Percentiles rank a stretch among this genome's conserved stretches.
phyloP scores from a whole-genome alignment of 768 basidiomycete species.

The Hortiboletus flavorubellus region DNA sequence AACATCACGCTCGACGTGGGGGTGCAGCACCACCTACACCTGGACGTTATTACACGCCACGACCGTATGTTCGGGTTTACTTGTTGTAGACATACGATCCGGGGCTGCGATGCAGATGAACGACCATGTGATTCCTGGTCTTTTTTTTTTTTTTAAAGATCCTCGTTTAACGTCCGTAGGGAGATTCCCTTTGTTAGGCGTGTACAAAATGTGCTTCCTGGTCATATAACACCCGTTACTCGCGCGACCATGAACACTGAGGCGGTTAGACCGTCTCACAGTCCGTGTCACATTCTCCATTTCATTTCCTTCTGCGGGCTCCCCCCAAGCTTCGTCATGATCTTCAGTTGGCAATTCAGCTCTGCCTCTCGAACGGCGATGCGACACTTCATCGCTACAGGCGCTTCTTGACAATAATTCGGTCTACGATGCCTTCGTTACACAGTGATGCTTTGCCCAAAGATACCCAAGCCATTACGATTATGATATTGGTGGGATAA shows the following conservation, averaged over 20 bases:
- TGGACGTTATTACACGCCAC: slow-evolving; percentile 84
- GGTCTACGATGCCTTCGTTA: slow-evolving; percentile 57
- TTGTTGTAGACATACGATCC: background rate
- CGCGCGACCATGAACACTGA: slow-evolving; percentile 59
- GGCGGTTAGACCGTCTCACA: background rate
- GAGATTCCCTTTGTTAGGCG: too few species aligned
- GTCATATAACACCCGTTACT: slow-evolving; percentile 87
- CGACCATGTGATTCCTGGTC: slow-evolving; percentile 91
- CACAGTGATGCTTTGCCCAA: slow-evolving; percentile 68
- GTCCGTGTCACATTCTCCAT: background rate
- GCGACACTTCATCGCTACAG: background rate
- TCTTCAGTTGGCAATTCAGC: background rate
- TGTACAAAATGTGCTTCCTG: slow-evolving; percentile 92
- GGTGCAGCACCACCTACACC: slow-evolving; percentile 94
- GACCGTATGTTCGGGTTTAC: slow-evolving; percentile 44
- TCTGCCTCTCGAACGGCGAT: slow-evolving; percentile 6
- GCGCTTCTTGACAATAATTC: slow-evolving; percentile 24
- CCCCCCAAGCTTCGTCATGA: background rate
- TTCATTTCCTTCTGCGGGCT: background rate
- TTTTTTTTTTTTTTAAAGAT: too few species aligned
- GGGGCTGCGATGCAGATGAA: slow-evolving; percentile 48
- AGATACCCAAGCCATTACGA: slow-evolving; percentile 23
- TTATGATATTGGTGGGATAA: slow-evolving; percentile 14
- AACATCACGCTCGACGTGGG: slow-evolving; percentile 74
- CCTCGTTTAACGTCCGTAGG: too few species aligned